A percentile compares a stretch with the other conserved stretches of the same genome.
These are phyloP conservation scores for Plasmodium cynomolgi DNA, from an alignment of 169 alveolate species.

Conservation along the genomic window DNA sequence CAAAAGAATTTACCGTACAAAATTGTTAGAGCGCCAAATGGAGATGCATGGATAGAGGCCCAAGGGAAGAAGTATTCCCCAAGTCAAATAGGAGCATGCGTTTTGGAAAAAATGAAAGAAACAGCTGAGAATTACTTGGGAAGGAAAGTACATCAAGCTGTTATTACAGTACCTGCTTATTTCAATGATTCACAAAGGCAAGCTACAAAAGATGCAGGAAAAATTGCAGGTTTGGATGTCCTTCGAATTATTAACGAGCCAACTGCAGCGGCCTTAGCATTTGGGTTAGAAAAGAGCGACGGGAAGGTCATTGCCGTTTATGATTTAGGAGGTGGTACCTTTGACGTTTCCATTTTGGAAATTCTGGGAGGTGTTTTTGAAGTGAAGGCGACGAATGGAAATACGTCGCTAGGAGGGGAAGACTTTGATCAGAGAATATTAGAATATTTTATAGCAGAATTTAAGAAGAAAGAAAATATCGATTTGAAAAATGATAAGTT, in stretches of 20 bases:
- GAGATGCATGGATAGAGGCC: slow-evolving; percentile 99
- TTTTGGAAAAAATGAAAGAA: slow-evolving; percentile 96
- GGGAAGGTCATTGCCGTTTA: slow-evolving; percentile 93
- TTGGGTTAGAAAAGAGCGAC: slow-evolving; percentile 97
- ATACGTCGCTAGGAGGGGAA: slow-evolving; percentile 99
- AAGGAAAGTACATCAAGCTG: slow-evolving; percentile 94
- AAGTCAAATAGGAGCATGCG: slow-evolving; percentile 97
- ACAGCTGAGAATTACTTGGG: slow-evolving; percentile 97
- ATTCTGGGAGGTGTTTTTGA: slow-evolving; percentile 98
- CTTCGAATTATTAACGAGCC: slow-evolving; percentile 99
- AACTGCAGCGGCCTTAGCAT: slow-evolving; percentile 99
- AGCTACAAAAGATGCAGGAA: slow-evolving; percentile 98
- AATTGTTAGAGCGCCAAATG: slow-evolving; percentile 96
- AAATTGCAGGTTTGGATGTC: slow-evolving; percentile 95
- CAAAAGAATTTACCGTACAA: slow-evolving; percentile 96
- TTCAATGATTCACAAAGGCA: slow-evolving; percentile 97
- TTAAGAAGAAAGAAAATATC: slow-evolving; percentile 95
- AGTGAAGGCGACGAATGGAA: slow-evolving; percentile 99
- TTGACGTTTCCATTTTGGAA: slow-evolving; percentile 98
- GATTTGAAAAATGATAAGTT: slow-evolving; percentile 96
- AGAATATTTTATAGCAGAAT: slow-evolving; percentile 94
- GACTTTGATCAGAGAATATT: slow-evolving; percentile 97
- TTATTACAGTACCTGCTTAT: slow-evolving; percentile 97
- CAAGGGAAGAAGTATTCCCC: slow-evolving; percentile 96
- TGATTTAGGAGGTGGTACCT: slow-evolving; percentile 98